Evolutionary conservation across 2,329 filamentous ascomycete species (phyloP).

Genomic region (Sclerotinia borealis): DNA sequence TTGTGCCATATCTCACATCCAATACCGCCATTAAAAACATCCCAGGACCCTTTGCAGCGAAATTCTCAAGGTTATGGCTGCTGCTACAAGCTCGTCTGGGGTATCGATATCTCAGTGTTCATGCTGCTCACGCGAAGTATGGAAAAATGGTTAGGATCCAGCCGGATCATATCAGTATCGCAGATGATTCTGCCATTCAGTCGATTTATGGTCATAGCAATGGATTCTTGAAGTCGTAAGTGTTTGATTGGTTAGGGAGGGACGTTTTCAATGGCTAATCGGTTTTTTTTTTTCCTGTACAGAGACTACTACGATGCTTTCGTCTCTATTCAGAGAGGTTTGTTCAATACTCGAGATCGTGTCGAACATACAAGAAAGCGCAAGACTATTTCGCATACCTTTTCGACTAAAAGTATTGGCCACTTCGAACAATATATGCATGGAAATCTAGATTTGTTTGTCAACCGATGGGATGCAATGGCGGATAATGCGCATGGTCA

Average conservation of each 20-base stretch:
- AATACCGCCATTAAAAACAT: conserved; percentile 35
- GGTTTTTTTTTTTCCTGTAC: conserved; percentile 25
- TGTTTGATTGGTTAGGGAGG: neutral
- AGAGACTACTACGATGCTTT: conserved; percentile 90
- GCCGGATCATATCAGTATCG: conserved; percentile 77
- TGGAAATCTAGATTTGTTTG: conserved; percentile 67
- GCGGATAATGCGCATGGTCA: conserved; percentile 37
- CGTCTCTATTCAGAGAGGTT: conserved; percentile 74
- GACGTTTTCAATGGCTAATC: neutral
- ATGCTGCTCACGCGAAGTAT: conserved; percentile 63
- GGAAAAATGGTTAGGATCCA: conserved; percentile 79
- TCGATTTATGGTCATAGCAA: conserved; percentile 75
- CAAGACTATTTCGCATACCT: conserved; percentile 83
- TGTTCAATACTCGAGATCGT: conserved; percentile 85
- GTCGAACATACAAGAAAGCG: conserved; percentile 80
- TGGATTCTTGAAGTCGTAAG: conserved; percentile 63
- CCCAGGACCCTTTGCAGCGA: conserved; percentile 47
- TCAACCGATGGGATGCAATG: conserved; percentile 64
- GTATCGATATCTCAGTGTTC: conserved; percentile 56
- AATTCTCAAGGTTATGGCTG: conserved; percentile 77
- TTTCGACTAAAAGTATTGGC: conserved; percentile 70
- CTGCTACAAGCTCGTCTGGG: conserved; percentile 60
- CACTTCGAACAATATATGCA: conserved; percentile 90
- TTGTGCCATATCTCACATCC: conserved; percentile 31
- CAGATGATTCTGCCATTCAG: conserved; percentile 71